Base-by-base conservation (phyloP, 208 protist species). In the Entamoeba dispar region DNA sequence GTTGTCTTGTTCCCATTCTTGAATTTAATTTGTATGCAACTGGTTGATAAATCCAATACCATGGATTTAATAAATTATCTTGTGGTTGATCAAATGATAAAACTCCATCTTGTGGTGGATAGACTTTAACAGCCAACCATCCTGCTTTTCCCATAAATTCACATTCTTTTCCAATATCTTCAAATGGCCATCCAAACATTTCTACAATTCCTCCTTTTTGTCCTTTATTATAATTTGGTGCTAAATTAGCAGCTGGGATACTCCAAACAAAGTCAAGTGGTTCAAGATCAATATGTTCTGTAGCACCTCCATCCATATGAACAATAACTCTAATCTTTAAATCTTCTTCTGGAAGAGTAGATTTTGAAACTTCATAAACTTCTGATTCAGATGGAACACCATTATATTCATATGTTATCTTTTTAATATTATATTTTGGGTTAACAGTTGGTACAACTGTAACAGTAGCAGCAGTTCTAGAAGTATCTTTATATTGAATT, bases 41-140 rank as follows among this genome's bases (percentile, higher is more conserved):
- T 50, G 95, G 95, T 93, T 96, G 95, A 92, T 96, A 96, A 91
- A 95, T 96, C 34, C 96, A 96, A 92, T 96, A 96, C 95, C 95
- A 96, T 50, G 96, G 95, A 69, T 96, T 97, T 6, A 97, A 38
- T 14, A 92, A n/a, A 50, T 93, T 49, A 17, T 96, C 77, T 3
- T 94, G 77, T n/a, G 93, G 95, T n/a, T 47, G 55, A 47, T 96
- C 92, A 22, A 34, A 27, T 50, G 93, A 93, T 95, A 96, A 95
- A 27, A 96, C n/a, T 31, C 95, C 92, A 92, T 97, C 96, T 50
- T 95, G 93, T 22, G 92, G 50, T 49, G 96, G 96, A 90, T 95
- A 96, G 0, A 96, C 50, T 93, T 96, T 96, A 17, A 96, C 95
- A 31, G 95, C 96, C 5, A 96, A 38, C 14, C 96, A 96, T 5